A percentile compares a stretch with the other conserved stretches of the same genome.
Conservation (phyloP, 768 basidiomycete species). For the Mycena vitilis region DNA sequence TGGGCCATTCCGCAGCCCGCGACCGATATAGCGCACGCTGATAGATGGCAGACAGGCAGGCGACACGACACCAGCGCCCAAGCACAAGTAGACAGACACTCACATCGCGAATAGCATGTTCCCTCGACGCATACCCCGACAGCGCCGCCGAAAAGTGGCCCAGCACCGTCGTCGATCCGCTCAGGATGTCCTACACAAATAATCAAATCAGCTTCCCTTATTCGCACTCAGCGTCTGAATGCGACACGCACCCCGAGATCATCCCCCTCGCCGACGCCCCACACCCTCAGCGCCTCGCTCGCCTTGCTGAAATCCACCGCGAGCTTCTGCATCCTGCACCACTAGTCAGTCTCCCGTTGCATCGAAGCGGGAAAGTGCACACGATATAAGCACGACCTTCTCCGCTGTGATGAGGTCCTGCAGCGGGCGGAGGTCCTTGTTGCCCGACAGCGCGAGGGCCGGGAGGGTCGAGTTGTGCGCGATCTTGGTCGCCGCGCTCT, state of each 20-base stretch:
- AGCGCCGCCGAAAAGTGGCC: constrained; percentile 76
- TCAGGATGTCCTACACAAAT: constrained; percentile 75
- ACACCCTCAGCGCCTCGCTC: constrained; percentile 75
- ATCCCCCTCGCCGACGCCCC: constrained; percentile 86
- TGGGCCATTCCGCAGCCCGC: no score
- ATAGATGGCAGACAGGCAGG: neutral
- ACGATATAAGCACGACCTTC: constrained; percentile 85
- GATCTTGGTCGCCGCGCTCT: constrained; percentile 80
- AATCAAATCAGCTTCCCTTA: neutral
- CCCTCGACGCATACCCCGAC: constrained; percentile 75
- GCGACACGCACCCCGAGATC: constrained; percentile 81
- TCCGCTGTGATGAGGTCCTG: constrained; percentile 93
- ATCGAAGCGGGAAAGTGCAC: constrained; percentile 42
- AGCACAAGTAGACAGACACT: constrained; percentile 14
- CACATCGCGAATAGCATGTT: constrained; percentile 70
- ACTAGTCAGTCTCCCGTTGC: no score
- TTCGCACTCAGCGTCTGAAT: neutral
- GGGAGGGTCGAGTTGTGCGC: constrained; percentile 92
- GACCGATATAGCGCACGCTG: neutral
- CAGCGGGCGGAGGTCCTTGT: constrained; percentile 82
- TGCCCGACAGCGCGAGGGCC: constrained; percentile 64
- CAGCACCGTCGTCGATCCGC: constrained; percentile 75
- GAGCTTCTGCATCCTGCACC: constrained; percentile 69
- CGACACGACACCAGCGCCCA: neutral
- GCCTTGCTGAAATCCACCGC: constrained; percentile 75